Evolutionary conservation across 768 basidiomycete genomes (phyloP).

Genomic region (Suillus clintonianus): DNA sequence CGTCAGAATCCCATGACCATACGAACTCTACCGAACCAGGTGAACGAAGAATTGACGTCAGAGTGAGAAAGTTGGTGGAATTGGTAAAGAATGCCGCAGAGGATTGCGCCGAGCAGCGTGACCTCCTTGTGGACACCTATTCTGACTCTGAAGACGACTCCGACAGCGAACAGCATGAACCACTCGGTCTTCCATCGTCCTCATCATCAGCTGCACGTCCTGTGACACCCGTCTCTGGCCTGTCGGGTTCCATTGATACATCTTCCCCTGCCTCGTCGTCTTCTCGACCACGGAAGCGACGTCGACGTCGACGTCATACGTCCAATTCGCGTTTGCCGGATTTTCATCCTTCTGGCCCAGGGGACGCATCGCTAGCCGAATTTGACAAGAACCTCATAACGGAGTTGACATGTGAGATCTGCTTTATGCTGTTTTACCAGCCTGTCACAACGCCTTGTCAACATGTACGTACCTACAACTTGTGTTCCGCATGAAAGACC

Average conservation of each 20-base stretch:
- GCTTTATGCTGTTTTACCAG: conserved; percentile 78
- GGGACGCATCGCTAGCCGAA: conserved; percentile 30
- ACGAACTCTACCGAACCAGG: background rate
- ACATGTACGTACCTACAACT: conserved; percentile 59
- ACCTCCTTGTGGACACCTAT: conserved; percentile 22
- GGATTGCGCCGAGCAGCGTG: conserved; percentile 8
- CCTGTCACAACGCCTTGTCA: conserved; percentile 95
- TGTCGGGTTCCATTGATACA: background rate
- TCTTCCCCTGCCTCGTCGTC: conserved; percentile 5
- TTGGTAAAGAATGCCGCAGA: conserved; percentile 37
- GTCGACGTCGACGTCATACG: conserved; percentile 27
- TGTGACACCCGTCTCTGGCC: conserved; percentile 28
- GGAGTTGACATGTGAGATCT: conserved; percentile 90
- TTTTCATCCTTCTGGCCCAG: conserved; percentile 21
- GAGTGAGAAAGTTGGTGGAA: conserved; percentile 54
- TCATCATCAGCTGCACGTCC: conserved; percentile 32
- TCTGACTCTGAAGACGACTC: conserved; percentile 32
- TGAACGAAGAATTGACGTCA: conserved; percentile 47
- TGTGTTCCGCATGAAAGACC: conserved; percentile 9
- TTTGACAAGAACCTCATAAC: conserved; percentile 63
- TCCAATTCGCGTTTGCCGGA: conserved; percentile 30
- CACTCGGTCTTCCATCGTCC: conserved; percentile 15
- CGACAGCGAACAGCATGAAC: conserved; percentile 22
- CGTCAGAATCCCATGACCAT: conserved; percentile 23
- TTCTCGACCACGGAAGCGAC: conserved; percentile 28